Conservation (phyloP, 116 monocot genomes). For the Zostera marina region DNA sequence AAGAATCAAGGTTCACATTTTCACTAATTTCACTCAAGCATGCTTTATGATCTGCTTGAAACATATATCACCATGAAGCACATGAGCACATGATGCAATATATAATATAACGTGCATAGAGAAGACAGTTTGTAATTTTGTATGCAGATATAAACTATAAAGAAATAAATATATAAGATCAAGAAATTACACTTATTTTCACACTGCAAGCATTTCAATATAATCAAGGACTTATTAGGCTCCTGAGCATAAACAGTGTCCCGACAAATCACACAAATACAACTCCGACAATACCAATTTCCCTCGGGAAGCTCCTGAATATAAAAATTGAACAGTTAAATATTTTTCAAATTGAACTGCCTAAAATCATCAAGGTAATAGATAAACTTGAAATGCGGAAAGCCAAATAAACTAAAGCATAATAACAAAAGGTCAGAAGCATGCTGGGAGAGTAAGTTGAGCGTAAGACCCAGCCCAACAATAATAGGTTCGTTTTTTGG, state of each 20-base stretch:
- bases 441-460: no score
- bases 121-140: neutral
- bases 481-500: no score
- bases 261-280: conserved; percentile 47
- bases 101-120: no score
- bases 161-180: neutral
- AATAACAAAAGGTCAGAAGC: no score
- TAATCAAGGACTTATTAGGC: conserved; percentile 11
- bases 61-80: no score
- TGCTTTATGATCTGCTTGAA: conserved; percentile 35
- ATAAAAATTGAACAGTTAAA: neutral
- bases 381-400: no score
- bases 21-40: conserved; percentile 26
- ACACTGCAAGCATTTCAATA: conserved; percentile 58
- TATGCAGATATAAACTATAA: no score
- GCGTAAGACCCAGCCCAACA: no score
- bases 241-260: conserved; percentile 13
- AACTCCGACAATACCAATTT: conserved; percentile 70
- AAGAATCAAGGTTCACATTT: conserved; percentile 18
- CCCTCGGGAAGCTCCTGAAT: conserved; percentile 80
- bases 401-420: no score
- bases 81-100: no score
- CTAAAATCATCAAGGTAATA: no score
- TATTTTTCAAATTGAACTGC: no score
- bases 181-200: conserved; percentile 52